Evolutionary conservation across 257 asterid species (phyloP).

Genomic region (Solanum bukasovii): DNA sequence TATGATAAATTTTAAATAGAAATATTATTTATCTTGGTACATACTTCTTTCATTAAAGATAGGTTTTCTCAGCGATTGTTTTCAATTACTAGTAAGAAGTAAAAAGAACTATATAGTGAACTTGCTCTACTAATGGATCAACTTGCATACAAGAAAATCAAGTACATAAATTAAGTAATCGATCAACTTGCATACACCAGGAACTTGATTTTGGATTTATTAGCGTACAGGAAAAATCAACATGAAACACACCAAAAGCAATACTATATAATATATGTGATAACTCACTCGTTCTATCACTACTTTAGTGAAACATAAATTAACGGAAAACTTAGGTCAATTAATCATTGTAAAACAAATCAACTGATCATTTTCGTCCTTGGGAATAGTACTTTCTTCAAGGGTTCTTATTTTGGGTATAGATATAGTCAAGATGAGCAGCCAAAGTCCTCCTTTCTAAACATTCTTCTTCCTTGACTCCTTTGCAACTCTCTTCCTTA

Average conservation of each 20-base stretch:
- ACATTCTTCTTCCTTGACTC: constrained; percentile 39
- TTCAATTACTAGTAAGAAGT: no score
- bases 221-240: background rate
- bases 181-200: background rate
- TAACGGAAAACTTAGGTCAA: background rate
- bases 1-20: background rate
- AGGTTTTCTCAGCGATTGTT: no score
- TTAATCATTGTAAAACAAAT: background rate
- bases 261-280: background rate
- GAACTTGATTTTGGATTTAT: background rate
- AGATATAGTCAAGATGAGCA: constrained; percentile 65
- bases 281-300: background rate
- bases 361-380: background rate
- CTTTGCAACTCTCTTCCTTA: constrained; percentile 34
- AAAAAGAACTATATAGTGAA: no score
- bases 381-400: background rate
- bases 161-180: background rate
- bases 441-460: constrained; percentile 52
- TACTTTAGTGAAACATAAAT: background rate
- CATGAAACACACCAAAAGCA: background rate
- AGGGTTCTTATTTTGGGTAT: constrained; percentile 34
- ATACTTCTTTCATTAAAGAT: background rate
- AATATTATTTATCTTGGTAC: background rate
- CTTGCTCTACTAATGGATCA: background rate
- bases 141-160: no score